phyloP scores from a whole-genome alignment of 805 yeast species.

The Saturnispora serradocipensis region DNA sequence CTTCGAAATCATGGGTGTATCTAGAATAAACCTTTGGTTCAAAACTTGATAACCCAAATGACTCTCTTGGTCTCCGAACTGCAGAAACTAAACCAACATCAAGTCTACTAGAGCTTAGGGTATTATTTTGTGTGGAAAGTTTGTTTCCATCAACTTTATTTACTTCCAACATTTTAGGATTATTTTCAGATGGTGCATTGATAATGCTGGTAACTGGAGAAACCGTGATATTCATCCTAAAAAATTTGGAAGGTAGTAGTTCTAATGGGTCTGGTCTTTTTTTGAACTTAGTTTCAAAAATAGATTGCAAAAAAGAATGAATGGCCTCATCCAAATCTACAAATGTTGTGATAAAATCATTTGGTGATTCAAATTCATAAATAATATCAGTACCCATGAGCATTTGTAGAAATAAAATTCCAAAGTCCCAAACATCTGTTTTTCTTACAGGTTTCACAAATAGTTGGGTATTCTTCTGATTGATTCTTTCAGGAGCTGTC shows the following conservation, averaged over 20 bases:
- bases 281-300: conserved; percentile 56
- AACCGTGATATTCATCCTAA: conserved; percentile 54
- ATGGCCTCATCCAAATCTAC: conserved; percentile 41
- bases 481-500: conserved; percentile 71
- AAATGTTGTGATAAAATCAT: conserved; percentile 45
- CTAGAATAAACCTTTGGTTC: conserved; percentile 41
- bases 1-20: conserved; percentile 90
- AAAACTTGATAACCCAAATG: conserved; percentile 19
- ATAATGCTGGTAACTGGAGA: conserved; percentile 23
- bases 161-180: background rate
- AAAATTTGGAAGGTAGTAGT: conserved; percentile 70
- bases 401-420: conserved; percentile 63
- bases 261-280: conserved; percentile 80
- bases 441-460: conserved; percentile 53
- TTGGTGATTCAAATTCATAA: conserved; percentile 49
- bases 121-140: background rate
- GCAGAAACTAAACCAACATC: background rate
- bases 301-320: conserved; percentile 53
- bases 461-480: conserved; percentile 16
- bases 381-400: conserved; percentile 51
- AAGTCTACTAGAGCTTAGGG: background rate
- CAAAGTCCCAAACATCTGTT: conserved; percentile 91
- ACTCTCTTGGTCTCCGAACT: conserved; percentile 20
- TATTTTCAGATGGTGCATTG: background rate
- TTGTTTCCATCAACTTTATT: background rate